Evolutionary conservation across 2,329 filamentous ascomycete genomes (phyloP), one percentile per base, ranked within the genome.

Genomic region (Aspergillus japonicus): DNA sequence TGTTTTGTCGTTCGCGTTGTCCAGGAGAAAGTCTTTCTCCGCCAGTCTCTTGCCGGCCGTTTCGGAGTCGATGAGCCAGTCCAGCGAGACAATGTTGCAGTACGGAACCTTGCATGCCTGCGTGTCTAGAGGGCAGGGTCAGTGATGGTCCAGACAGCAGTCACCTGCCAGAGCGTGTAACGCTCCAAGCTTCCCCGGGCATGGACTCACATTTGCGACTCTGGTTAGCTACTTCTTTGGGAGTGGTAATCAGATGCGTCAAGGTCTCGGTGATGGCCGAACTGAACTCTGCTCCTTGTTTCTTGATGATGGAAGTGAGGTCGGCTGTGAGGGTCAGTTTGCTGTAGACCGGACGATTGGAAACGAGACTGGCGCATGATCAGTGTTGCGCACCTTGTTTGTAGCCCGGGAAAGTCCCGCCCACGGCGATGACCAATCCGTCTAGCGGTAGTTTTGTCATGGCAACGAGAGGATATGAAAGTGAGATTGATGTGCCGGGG

Each of bases 21-120:
- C 59, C 19, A 81, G 62, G 2, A 75, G 56, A 60, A 80, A 80
- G 0, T 69, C 59, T 14, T 73, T 71, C 57, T 78, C 77, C 8
- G 77, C 66, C 8, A 80, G 67, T 33, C 75, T 78, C 11, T 75
- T 70, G 50, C 76, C 77, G 16, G 75, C 71, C 14, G 75, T 62
- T 42, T 83, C 75, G 23, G 81, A 86, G n/a, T 87, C 81, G 2
- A 83, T 63, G 4, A 90, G 76, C 89, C 89, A 92, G 14, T 83
- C 75, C 0, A 87, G 71, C 10, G 74, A 79, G 26, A 91, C 81
- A 50, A 91, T 80, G 2, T 80, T 80, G 12, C 89, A 74, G 21
- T 71, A 77, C 35, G 81, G 77, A 12, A 77, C 65, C 10, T 77
- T 71, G 4, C 81, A 83, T 16, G 82, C 65, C 76, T 77, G 64